Evolutionary conservation across 179 eudicot genomes (phyloP).

Genomic region (Silene noctiflora): DNA sequence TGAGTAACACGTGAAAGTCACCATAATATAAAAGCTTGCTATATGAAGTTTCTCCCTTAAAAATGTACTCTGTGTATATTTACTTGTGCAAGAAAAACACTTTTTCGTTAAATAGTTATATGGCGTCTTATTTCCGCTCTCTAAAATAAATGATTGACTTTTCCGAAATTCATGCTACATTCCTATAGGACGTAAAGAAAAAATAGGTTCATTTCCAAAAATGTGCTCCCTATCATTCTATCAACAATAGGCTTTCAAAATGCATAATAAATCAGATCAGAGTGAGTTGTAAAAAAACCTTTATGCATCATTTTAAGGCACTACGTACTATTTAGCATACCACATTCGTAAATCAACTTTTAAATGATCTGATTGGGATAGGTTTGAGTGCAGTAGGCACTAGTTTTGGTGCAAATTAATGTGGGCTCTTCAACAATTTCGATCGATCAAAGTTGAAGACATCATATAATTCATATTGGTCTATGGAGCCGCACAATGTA

Average conservation of each 20-base stretch:
- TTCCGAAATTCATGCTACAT: too few relatives aligned
- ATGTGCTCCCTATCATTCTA: too few relatives aligned
- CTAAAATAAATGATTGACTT: too few relatives aligned
- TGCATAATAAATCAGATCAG: background rate
- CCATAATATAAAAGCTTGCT: too few relatives aligned
- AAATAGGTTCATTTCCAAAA: too few relatives aligned
- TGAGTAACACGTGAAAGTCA: too few relatives aligned
- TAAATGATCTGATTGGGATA: background rate
- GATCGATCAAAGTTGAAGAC: conserved; percentile 8
- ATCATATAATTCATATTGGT: background rate
- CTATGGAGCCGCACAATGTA: background rate
- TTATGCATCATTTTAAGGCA: background rate
- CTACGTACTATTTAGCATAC: background rate
- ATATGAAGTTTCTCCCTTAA: too few relatives aligned
- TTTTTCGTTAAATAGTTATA: too few relatives aligned
- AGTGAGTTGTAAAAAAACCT: background rate
- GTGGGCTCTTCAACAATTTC: conserved; percentile 11
- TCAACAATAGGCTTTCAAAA: background rate
- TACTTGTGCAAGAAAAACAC: too few relatives aligned
- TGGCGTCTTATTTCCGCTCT: too few relatives aligned
- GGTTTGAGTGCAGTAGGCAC: conserved; percentile 2
- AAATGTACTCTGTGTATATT: too few relatives aligned
- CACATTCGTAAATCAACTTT: background rate
- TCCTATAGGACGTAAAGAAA: too few relatives aligned
- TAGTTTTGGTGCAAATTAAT: background rate